A percentile compares a stretch with the other conserved stretches of the same genome.
Evolutionary conservation across 2,329 filamentous ascomycete genomes (phyloP).

Genomic region (Immersiporthe knoxdaviesiana): DNA sequence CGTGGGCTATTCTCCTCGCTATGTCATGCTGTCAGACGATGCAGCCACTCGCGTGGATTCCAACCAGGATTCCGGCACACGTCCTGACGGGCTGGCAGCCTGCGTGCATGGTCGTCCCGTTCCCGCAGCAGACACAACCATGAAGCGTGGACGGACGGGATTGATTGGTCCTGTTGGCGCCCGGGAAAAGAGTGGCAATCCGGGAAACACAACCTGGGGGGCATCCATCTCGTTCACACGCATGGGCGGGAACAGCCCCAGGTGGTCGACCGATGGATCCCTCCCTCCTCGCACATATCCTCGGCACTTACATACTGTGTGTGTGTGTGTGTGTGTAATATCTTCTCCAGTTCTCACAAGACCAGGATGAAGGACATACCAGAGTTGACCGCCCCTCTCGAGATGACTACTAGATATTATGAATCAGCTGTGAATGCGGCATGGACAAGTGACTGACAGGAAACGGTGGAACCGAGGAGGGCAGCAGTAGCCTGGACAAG

Average conservation of each 20-base stretch:
- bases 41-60: slow-evolving; percentile 18
- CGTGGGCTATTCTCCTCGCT: background rate
- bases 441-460: background rate
- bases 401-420: background rate
- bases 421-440: background rate
- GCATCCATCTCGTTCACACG: slow-evolving; percentile 2
- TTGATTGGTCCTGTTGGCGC: slow-evolving; percentile 35
- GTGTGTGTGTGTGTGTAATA: too few species aligned
- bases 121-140: slow-evolving; percentile 11
- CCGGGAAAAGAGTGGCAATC: slow-evolving; percentile 19
- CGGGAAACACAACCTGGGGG: slow-evolving; percentile 13
- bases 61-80: slow-evolving; percentile 17
- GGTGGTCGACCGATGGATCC: background rate
- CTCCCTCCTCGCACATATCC: background rate
- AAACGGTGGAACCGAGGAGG: background rate
- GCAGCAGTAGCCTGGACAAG: background rate
- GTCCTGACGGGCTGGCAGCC: slow-evolving; percentile 8
- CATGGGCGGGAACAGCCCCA: background rate
- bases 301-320: background rate
- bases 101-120: slow-evolving; percentile 14
- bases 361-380: background rate
- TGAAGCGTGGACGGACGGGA: slow-evolving; percentile 10
- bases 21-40: slow-evolving; percentile 13
- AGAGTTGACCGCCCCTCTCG: background rate
- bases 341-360: background rate